Evolutionary conservation across 176 grass and related monocot genomes (phyloP).

Genomic region (Luzula sylvatica): DNA sequence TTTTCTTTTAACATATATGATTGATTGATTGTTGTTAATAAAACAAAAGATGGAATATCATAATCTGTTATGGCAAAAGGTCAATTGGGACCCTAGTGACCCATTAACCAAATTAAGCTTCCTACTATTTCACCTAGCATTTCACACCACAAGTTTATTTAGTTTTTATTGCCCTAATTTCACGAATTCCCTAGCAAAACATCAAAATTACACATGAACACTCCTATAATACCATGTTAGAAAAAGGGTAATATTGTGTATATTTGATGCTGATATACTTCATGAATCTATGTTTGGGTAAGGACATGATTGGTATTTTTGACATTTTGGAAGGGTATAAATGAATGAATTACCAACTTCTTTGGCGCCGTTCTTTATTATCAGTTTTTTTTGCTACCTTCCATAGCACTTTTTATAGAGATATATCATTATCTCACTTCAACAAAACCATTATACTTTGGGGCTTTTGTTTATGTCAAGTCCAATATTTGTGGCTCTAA

Average conservation of each 20-base stretch:
- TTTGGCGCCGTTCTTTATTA: too few species aligned
- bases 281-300: too few species aligned
- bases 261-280: too few species aligned
- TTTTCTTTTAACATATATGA: not conserved
- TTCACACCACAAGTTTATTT: not conserved
- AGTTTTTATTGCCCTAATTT: not conserved
- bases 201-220: not conserved
- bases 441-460: slow-evolving; percentile 5
- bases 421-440: slow-evolving; percentile 11
- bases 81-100: slow-evolving; percentile 15
- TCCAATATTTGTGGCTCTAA: slow-evolving; percentile 4
- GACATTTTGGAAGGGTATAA: too few species aligned
- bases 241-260: too few species aligned
- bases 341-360: too few species aligned
- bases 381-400: too few species aligned
- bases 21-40: slow-evolving; percentile 7
- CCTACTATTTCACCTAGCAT: not conserved
- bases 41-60: slow-evolving; percentile 18
- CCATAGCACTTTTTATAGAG: not conserved
- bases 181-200: not conserved
- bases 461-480: not conserved
- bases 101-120: slow-evolving; percentile 11
- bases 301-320: too few species aligned
- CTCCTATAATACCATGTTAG: too few species aligned
- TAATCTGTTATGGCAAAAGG: slow-evolving; percentile 20